Conservation (phyloP, 345 rosid species). For the Gossypium ekmanianum region DNA sequence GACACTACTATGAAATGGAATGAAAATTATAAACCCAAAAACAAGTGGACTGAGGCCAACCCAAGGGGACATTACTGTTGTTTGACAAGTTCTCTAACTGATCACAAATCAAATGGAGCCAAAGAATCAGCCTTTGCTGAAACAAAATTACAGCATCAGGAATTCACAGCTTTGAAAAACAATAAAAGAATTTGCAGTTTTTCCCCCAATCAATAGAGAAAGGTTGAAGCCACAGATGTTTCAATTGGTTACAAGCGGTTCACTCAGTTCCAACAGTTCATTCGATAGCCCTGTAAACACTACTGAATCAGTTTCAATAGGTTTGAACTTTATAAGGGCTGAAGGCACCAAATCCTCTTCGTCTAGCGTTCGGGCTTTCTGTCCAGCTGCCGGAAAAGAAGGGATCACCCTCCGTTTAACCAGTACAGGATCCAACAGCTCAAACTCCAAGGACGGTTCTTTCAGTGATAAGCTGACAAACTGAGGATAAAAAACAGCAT, state of each 20-base stretch:
- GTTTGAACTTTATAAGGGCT: constrained; percentile 75
- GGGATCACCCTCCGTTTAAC: constrained; percentile 70
- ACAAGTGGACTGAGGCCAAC: background rate
- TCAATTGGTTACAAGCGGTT: constrained; percentile 38
- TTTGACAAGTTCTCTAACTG: background rate
- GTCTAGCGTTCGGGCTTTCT: constrained; percentile 55
- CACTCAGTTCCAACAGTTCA: constrained; percentile 58
- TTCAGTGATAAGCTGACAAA: constrained; percentile 82
- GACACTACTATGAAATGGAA: no score
- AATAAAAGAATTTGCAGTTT: background rate
- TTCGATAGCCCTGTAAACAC: constrained; percentile 74
- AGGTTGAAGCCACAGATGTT: background rate
- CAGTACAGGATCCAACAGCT: constrained; percentile 61
- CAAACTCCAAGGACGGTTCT: constrained; percentile 78
- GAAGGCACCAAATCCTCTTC: constrained; percentile 89
- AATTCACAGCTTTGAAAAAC: background rate
- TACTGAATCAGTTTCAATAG: constrained; percentile 53
- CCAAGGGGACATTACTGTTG: background rate
- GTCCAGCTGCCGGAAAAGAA: constrained; percentile 42
- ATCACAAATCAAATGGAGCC: background rate
- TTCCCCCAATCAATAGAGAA: background rate
- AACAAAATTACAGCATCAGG: background rate
- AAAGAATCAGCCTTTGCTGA: background rate
- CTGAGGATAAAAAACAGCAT: constrained; percentile 30
- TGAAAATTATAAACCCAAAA: background rate